Evolutionary conservation across 2,329 filamentous ascomycete species (phyloP), one percentile per base, ranked within the genome.

Genomic region (Colletotrichum orbiculare): DNA sequence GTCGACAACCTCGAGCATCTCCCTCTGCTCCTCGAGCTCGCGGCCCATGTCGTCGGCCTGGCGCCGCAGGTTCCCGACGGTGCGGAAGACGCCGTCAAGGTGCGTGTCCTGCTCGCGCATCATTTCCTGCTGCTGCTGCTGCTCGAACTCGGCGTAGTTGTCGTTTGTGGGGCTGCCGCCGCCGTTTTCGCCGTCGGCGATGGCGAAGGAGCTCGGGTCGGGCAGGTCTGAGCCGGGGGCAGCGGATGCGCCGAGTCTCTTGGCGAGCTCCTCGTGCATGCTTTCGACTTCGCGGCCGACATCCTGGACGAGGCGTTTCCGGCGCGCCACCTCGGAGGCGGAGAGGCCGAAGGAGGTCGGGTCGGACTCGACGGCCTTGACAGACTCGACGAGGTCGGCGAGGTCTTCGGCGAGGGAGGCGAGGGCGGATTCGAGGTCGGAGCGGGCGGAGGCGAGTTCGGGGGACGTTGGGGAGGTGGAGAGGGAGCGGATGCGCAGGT

Each of bases 31-130:
- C 79, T 97, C 96, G 49, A 99, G 83, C 81, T 99, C 96, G 62
- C 95, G 85, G 2, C 96, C 95, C 95, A 99, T 99, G 71, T 94
- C 92, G 78, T 96, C 90, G 2, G 96, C 96, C 83, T 98, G 96
- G 74, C 91, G 85, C 60, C 95, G 85, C 74, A 99, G 79, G 75
- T 94, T 97, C 2, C 94, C 95, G 33, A 99, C 96, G 1, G 95
- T 98, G 70, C 90, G 88, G 75, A 96, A 97, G 50, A 99, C 95
- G 13, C 92, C 92, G 75, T 98, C 95, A 2, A 99, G 85, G 72
- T 96, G 91, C 79, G 94, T 85, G 75, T 99, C 96, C 82, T 99
- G 96, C 78, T 97, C 93, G 70, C 91, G 88, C 91, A 99, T 94
- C 79, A 99, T 91, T 79, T 94, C 87, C 74, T 91, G 76, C 81